Conservation (phyloP, 2,329 filamentous ascomycete genomes). For the Pyricularia grisea region DNA sequence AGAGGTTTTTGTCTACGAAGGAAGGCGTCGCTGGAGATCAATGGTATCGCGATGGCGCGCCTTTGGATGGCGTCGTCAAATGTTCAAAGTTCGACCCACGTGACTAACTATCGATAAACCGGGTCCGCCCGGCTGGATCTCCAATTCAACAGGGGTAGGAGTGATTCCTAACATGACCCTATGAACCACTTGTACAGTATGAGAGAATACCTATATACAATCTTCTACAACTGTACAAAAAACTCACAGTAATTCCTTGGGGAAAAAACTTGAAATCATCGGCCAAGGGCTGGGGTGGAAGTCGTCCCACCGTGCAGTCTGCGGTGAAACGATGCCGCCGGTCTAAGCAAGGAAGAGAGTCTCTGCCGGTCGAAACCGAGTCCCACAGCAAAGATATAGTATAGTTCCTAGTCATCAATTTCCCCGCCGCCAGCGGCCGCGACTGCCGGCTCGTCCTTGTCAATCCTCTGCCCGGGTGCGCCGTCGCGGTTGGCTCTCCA, state of each 20-base stretch:
- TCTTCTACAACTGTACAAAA: neutral
- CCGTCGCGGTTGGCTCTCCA: constrained; percentile 88
- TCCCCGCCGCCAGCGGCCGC: neutral
- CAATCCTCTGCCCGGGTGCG: constrained; percentile 39
- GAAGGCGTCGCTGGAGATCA: neutral
- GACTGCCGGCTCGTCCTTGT: neutral
- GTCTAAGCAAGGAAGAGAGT: neutral
- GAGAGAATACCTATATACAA: neutral
- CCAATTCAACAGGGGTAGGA: neutral
- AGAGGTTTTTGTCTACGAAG: neutral
- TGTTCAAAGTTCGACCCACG: neutral
- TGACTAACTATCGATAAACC: neutral
- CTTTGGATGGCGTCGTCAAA: neutral
- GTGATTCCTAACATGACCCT: neutral
- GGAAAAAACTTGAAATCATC: neutral
- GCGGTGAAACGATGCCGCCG: neutral
- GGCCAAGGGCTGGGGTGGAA: neutral
- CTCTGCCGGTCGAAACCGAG: neutral
- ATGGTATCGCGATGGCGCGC: neutral
- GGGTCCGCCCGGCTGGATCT: neutral
- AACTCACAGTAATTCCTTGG: no score
- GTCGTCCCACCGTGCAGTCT: neutral
- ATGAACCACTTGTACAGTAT: neutral
- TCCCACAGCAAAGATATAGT: neutral
- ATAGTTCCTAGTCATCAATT: neutral